Evolutionary conservation across 1,284 basidiomycete genomes (phyloP).

Genomic region (Trichosporon sp.): DNA sequence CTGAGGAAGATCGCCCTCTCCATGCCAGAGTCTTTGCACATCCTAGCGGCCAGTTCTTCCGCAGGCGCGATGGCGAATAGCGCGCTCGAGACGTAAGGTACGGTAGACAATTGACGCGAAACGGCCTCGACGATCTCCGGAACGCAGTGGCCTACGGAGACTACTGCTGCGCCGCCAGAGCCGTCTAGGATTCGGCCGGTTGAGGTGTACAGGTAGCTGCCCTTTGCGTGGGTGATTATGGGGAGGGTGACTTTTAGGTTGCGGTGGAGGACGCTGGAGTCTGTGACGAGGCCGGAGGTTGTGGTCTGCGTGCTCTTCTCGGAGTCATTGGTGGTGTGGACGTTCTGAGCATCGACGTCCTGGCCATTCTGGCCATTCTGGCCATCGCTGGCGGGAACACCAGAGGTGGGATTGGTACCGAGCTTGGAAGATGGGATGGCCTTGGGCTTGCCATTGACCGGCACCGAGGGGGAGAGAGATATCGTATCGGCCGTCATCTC

Average conservation of each 20-base stretch:
- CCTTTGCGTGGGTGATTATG: slow-evolving; percentile 21
- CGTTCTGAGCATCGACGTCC: too few species aligned
- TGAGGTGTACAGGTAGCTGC: slow-evolving; percentile 26
- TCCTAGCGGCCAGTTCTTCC: slow-evolving; percentile 52
- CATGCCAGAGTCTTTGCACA: slow-evolving; percentile 53
- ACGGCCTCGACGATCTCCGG: slow-evolving; percentile 49
- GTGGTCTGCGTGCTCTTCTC: too few species aligned
- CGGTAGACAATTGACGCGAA: slow-evolving; percentile 58
- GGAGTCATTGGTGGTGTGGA: too few species aligned
- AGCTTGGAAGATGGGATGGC: not conserved
- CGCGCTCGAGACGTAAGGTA: slow-evolving; percentile 49
- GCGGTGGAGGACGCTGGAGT: slow-evolving; percentile 23
- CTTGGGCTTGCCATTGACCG: not conserved
- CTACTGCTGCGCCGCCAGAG: slow-evolving; percentile 71
- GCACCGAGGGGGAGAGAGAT: not conserved
- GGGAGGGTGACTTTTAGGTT: slow-evolving; percentile 18
- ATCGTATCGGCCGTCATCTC: not conserved
- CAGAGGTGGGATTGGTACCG: too few species aligned
- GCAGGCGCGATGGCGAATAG: slow-evolving; percentile 25
- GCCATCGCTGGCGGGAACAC: not conserved
- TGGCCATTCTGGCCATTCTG: too few species aligned
- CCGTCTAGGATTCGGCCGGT: slow-evolving; percentile 30
- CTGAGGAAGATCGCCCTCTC: slow-evolving; percentile 28
- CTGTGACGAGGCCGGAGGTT: too few species aligned
- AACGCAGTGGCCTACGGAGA: slow-evolving; percentile 68